Base-by-base conservation (phyloP, 495 filamentous ascomycete species). In the Hypoxylon subgilvum region DNA sequence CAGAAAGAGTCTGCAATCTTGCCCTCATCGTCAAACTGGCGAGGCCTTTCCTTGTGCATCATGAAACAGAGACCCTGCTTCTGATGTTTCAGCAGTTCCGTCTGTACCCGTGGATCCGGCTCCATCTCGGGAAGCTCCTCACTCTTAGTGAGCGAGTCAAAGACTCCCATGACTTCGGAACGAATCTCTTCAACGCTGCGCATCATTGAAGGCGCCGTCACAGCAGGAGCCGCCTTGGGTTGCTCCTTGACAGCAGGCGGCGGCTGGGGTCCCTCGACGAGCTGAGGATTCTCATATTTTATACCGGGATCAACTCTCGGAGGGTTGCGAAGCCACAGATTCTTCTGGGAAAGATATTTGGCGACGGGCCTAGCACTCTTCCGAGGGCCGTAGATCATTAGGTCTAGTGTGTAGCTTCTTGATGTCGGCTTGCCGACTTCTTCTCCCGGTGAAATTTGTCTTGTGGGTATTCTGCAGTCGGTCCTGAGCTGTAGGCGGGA, bases 11-110 rank as follows among this genome's bases (percentile, higher is more conserved):
- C 86, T 54, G 85, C 82, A 21, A 79, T 74, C 32, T 81, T 79
- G 17, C 67, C 61, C 21, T 57, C 62, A 14, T 85, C 52, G 18
- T 57, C 54, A 1, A 67, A 59, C 39, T 71, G 63, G 16, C 54
- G 64, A 10, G 78, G 81, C 21, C 83, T 78, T 70, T 97, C 94
- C 53, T 88, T 89, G n/a, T 82, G 82, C 4, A 74, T 86, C 88
- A 98, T 89, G 61, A 96, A 98, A 71, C 84, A 84, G 2, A 98
- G 78, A 0, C 88, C 94, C 72, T 97, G 93, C 66, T 91, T 92
- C 66, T 98, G 94, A 70, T 98, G 94, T 40, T 80, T 80, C 18
- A 97, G 81, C 25, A 98, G 72, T 5, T 83, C 77, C 0, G 92
- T 97, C 19, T 68, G 74, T 36, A 96, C 76, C 12, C 76, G 70